Evolutionary conservation across 371 early-diverging fungal species (phyloP), one percentile per base, ranked within the genome.

Genomic region (Saksenaea oblongispora): DNA sequence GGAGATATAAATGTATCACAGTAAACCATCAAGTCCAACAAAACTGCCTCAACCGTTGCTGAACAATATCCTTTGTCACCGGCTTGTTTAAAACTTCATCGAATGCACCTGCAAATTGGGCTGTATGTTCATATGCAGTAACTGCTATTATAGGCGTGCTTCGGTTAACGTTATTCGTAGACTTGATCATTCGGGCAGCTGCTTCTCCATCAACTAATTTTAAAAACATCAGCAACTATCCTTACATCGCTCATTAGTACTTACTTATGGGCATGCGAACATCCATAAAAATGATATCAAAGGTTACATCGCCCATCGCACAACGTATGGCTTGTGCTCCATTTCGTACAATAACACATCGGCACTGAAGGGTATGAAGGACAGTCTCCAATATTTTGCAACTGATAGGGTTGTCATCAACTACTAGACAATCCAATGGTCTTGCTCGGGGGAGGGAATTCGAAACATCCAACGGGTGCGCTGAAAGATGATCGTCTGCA

Each of bases 141-240:
- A 91, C 86, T 2, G 89, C 91, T 56, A 93, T 70, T 34, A 92
- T 86, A 0, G 93, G 91, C 2, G 92, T 93, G 26, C 81, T 58
- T 37, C 78, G 75, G 64, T 93, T 93, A 14, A 74, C 79, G 64
- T 95, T 95, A 56, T 89, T 91, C 0, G 94, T 93, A 5, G 93
- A 91, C 76, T 95, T 95, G 67, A 97, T 94, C 96, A 97, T 96
- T 31, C 94, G 87, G 0, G 96, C 88, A 0, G 93, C 96, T 15
- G 89, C 85, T 64, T 95, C 93, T 26, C 96, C 98, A 74, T 93
- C 94, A 63, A 96, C 93, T 87, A 76, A 2, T 22, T 11, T 64
- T 15, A 39, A 36, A 22, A 1, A 54, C 15, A 35, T 63, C 27
- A 58, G 24, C n/a, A 15, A 18, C 18, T 36, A 31, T 14, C 13